Base-by-base conservation (phyloP, 1,139 yeast genomes). In the Kurtzmaniella quercitrusa region DNA sequence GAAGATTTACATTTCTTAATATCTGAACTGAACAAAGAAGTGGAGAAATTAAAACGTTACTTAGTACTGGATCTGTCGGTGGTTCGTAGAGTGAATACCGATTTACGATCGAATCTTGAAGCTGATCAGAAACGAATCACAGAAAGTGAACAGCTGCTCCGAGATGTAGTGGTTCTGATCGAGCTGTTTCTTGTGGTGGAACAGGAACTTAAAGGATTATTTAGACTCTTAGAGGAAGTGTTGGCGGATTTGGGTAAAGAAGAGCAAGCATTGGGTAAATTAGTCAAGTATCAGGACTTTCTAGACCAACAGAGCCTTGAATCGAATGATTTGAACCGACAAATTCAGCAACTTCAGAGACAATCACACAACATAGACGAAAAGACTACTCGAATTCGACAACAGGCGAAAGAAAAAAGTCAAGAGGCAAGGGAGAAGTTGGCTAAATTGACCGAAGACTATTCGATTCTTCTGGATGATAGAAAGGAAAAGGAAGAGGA, bases 51-150 rank as follows among this genome's bases (percentile, higher is more conserved):
- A 42, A 73, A 78, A 47, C 75, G 77, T 27, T 84, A 83, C 53
- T 70, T 83, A 12, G 74, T 79, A 39, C 82, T 84, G 41, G 82
- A 87, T 40, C 79, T 88, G 9, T 77, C 74, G 25, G 74, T 76
- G 27, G 65, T 86, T 15, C 71, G 70, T 40, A 74, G 73, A 49
- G 72, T 80, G 21, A 80, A 85, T 17, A 65, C 70, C 10, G 86
- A 82, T 47, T 69, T 86, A 62, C 68, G 70, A 37, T 59, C 59
- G n/a, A 72, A 79, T 12, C 66, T 82, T 19, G 60, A 63, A 9
- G 63, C 64, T 3, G 77, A 75, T 47, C 71, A 73, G 42, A 58
- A 59, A 2, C 61, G 63, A 8, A 60, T 81, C 34, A 60, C 64
- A 16, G 61, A 63, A 4, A 51, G 79, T 18, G 85, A 83, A 48